Base-by-base conservation (phyloP, 257 asterid genomes). In the Gardenia jasminoides region DNA sequence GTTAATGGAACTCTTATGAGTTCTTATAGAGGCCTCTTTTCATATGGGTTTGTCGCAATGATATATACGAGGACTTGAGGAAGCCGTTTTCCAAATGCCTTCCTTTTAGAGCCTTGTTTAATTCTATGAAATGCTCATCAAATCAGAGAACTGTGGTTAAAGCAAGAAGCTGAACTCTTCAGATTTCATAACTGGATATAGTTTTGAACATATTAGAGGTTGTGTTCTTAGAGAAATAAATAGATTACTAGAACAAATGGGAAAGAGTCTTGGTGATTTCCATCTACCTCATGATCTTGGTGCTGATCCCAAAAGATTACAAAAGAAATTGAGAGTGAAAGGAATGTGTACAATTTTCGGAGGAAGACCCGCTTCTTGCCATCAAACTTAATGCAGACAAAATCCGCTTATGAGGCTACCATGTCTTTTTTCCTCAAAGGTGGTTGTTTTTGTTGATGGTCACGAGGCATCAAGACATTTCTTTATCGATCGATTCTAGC, bases 1-100 rank as follows among this genome's bases (percentile, higher is more conserved):
- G 26, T 69, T 8, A 1, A 41, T 22, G 54, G 36, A 13, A 2
- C 0, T 0, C 2, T 10, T n/a, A 0, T 16, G 0, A 0, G 6
- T 12, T 22, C 74, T 26, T 70, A 19, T 10, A 22, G 54, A 70
- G 6, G 47, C 73, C 17, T 0, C n/a, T 39, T 1, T 68, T 0
- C 10, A 36, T 3, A 2, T 8, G 20, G 31, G 73, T 1, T 3
- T 41, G 0, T 1, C 41, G 3, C 2, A 19, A 0, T 28, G 31
- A 31, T 7, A 28, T 65, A n/a, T 11, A 67, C 31, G 66, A 62
- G 0, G 19, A 2, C 28, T 62, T 62, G 7, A 62, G 0, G 36
- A 62, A 7, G 67, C 67, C 1, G 0, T 7, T 0, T 62, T 10
- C 12, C 67, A 62, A 1, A 26, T 62, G 36, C 67, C 36, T 8